phyloP scores from a whole-genome alignment of 257 asterid species.

The Nicotiana knightiana region DNA sequence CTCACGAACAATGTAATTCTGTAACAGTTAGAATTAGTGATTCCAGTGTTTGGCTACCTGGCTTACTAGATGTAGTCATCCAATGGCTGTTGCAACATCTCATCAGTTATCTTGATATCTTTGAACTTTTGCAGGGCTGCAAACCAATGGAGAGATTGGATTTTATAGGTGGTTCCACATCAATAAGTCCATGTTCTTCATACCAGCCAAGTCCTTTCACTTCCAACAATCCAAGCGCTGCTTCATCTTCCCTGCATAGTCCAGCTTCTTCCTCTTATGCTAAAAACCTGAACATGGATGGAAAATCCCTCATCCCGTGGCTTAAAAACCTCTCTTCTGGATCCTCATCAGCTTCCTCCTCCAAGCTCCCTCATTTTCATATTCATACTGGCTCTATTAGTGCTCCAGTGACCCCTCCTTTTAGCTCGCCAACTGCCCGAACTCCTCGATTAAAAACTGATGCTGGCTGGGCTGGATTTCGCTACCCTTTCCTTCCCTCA shows the following conservation, averaged over 20 bases:
- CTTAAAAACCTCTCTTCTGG: constrained; percentile 59
- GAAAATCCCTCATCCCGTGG: constrained; percentile 70
- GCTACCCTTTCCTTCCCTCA: constrained; percentile 36
- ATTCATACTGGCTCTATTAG: constrained; percentile 56
- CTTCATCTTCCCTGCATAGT: constrained; percentile 56
- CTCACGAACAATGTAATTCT: background rate
- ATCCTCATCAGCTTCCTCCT: constrained; percentile 36
- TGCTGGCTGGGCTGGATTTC: constrained; percentile 40
- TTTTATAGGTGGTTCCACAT: constrained; percentile 45
- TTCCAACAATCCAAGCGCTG: constrained; percentile 48
- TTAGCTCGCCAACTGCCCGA: constrained; percentile 53
- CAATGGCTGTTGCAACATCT: background rate
- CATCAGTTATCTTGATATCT: background rate
- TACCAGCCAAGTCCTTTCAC: constrained; percentile 48
- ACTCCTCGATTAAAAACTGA: constrained; percentile 39
- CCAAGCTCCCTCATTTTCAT: constrained; percentile 36
- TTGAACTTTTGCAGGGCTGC: constrained; percentile 36
- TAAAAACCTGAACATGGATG: constrained; percentile 32
- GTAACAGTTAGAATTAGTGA: background rate
- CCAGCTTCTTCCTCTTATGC: constrained; percentile 43
- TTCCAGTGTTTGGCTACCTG: background rate
- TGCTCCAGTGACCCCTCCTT: constrained; percentile 77
- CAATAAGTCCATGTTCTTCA: constrained; percentile 50
- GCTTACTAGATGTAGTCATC: background rate
- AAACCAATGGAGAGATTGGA: constrained; percentile 54